Evolutionary conservation across 306 rosid genomes (phyloP), one percentile per base, ranked within the genome.

Genomic region (Cucumis hystrix): DNA sequence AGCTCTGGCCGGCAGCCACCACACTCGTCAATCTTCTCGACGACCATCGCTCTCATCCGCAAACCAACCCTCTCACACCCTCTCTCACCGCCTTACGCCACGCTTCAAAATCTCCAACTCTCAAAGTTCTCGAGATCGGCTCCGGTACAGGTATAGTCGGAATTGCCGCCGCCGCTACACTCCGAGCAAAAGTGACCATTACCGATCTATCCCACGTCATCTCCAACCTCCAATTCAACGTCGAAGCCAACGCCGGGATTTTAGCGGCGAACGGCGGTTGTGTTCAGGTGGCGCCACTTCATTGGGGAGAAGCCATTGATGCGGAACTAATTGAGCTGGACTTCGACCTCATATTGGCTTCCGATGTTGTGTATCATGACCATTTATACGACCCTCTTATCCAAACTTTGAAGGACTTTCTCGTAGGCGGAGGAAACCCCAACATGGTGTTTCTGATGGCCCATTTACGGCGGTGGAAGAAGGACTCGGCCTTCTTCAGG

Each of bases 1-100:
- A 95, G 91, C 96, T 95, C 79, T 92, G 99, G 99, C 97, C 97
- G 6, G 97, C 97, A 2, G 99, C 99, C 78, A 92, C 91, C 63
- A 33, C 97, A 6, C 87, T 95, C 71, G 92, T 95, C 81, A 83
- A 90, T 21, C 97, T 95, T 82, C 93, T 95, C 39, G 97, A 95
- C 76, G 60, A 30, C 64, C 82, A 83, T 84, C 87, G 93, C 47
- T 20, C 72, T 20, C 49, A 88, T 68, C 89, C 97, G 14, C 17
- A 52, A 78, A 52, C 49, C 1, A 86, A 90, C 73, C 97, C 97
- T 20, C 91, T 95, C 80, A 75, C 82, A 17, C 74, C 90, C 76
- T 74, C 86, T 4, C 83, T 92, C 74, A 33, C 86, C 7, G 43
- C 60, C 49, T 70, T 78, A 17, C 58, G 77, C 59, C 12, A 21